Base-by-base conservation (phyloP, 169 alveolate species). In the Perkinsus marinus region DNA sequence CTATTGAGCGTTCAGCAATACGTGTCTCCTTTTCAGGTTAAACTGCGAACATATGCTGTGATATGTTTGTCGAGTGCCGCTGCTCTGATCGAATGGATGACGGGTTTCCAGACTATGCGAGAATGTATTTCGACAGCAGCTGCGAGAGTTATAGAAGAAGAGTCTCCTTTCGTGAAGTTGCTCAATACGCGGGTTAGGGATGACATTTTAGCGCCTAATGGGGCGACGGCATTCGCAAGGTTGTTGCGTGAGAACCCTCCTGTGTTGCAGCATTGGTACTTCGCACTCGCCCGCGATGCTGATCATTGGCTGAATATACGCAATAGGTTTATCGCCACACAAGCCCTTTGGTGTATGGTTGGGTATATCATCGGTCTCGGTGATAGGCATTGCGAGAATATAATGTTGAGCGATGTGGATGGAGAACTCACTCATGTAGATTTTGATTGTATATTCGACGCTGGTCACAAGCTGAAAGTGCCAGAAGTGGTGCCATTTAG, bases 401-500 rank as follows among this genome's bases (percentile, higher is more conserved):
- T 97, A 90, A 96, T 97, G 97, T 95, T 97, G 90, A 97, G 97
- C 92, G 95, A 97, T 91, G 91, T 94, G 37, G 94, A 97, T 68
- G 95, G 95, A 0, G 97, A 97, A 92, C 96, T 97, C 69, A 96
- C 97, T 0, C 99, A 97, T 94, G 97, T 97, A 47, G 99, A 97
- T 94, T 97, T 97, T 93, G 99, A 98, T 30, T 98, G 97, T 94
- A 96, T 98, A 79, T 97, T 97, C 92, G 99, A 97, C 92, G 97
- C 96, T 36, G 98, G 98, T 7, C 96, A 96, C 97, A 94, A 95
- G 92, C 96, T 98, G 93, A 98, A 97, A 91, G 96, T 96, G 93
- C 99, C 99, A 6, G 99, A 97, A 94, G 95, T 94, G 92, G 97
- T 97, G 34, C 99, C 99, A 34, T 97, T 97, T 92, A 95, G 98